Percentiles rank a stretch among this genome's conserved stretches.
Evolutionary conservation across 2,329 filamentous ascomycete species (phyloP).

Genomic region (Trichoderma semiorbis): DNA sequence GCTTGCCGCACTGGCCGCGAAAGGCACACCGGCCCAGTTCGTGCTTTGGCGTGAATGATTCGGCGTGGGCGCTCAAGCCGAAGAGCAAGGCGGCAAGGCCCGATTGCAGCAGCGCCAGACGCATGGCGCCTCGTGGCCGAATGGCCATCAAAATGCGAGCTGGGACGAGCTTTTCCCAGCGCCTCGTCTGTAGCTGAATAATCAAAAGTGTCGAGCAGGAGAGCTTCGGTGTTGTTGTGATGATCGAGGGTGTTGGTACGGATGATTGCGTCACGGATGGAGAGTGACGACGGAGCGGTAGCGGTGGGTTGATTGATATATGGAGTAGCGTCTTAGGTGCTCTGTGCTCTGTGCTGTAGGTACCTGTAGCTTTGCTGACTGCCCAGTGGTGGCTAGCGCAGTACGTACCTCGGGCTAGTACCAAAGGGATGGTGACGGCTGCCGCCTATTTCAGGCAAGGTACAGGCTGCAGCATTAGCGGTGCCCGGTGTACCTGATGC

Average conservation of each 20-base stretch:
- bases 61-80: conserved; percentile 26
- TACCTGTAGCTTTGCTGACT: neutral
- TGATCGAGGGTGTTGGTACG: neutral
- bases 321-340: neutral
- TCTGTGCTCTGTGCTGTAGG: neutral
- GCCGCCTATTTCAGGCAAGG: conserved; percentile 9
- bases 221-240: neutral
- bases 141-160: neutral
- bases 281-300: conserved; percentile 6
- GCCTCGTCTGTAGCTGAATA: neutral
- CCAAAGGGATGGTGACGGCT: neutral
- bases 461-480: neutral
- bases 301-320: neutral
- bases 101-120: conserved; percentile 26
- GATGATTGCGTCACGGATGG: conserved; percentile 14
- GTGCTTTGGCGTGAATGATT: conserved; percentile 58
- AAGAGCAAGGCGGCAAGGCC: conserved; percentile 33
- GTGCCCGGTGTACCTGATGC: neutral
- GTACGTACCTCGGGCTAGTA: neutral
- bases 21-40: conserved; percentile 88
- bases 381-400: neutral
- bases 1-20: conserved; percentile 85
- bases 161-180: neutral
- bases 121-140: conserved; percentile 12
- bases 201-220: neutral